Base-by-base conservation (phyloP, 2,329 filamentous ascomycete genomes). In the Aspergillus puulaauensis region DNA sequence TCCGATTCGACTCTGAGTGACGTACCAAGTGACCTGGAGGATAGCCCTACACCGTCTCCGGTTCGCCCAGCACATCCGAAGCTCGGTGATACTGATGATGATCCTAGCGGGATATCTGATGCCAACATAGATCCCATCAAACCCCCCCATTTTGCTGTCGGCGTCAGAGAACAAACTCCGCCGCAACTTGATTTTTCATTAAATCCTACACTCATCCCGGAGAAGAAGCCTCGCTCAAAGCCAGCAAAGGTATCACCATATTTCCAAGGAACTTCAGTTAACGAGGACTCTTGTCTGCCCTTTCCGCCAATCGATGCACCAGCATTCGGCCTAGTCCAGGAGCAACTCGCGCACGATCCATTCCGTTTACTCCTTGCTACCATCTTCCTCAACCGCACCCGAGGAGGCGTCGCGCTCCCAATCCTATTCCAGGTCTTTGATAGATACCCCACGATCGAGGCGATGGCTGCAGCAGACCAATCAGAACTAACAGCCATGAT, bases 371-470 rank as follows among this genome's bases (percentile, higher is more conserved):
- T 96, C 2, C 80, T 96, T 31, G 91, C 90, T 12, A 87, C 92
- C 5, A 91, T 90, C 0, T 93, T 96, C 66, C 85, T 96, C 31
- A 93, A 93, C 72, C 87, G 89, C 58, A 96, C 92, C 0, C 81
- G 85, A 3, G 93, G 90, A 11, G 83, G 80, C 47, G 81, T 85
- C 9, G 90, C 92, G 4, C 87, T 95, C 27, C 93, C 93, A 0
- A 81, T 89, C 0, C 89, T 96, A 63, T 87, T 87, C 70, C 70
- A 80, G 14, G 78, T 96, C 12, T 88, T 90, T 65, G 75, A 80
- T 12, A 78, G 75, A 3, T 96, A 90, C 59, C 89, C 90, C 0
- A 89, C 86, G 0, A 83, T 90, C 0, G 70, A 79, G 31, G 79
- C 80, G 0, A 81, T 97, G 9, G 85, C 85, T 1, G 74, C 77